Evolutionary conservation across 2,329 filamentous ascomycete genomes (phyloP), one percentile per base, ranked within the genome.

Genomic region (Dactylonectria macrodidyma): DNA sequence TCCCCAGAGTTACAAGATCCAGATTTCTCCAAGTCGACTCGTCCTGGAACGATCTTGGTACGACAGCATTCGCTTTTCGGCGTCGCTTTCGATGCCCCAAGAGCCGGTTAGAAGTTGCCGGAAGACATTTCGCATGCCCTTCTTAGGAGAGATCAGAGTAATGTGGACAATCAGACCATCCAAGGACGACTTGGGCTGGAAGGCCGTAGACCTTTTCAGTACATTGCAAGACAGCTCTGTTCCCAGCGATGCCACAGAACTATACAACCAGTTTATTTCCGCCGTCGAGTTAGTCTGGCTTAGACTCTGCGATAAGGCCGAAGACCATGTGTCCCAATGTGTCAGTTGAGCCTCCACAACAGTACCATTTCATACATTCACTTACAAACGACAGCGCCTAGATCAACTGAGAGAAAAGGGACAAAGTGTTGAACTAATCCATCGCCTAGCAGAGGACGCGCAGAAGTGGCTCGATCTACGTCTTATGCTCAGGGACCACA

Each of bases 401-500:
- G 34, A 41, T 30, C 57, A 59, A 46, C 41, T 50, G 10, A 38
- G 2, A 24, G 26, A 34, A 19, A 24, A 36, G n/a, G 57, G 57
- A 8, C 11, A 14, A 7, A 50, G 57, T n/a, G 10, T 26, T 26
- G 44, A 50, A 3, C n/a, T 59, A 1, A 8, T 50, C 7, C 8
- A 50, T 8, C 22, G 41, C n/a, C 44, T 59, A 1, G 57, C 57
- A 7, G n/a, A 34, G 5, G 57, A 59, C 19, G 57, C 57, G 14
- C 44, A 14, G n/a, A 47, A 38, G 26, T 50, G 41, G 57, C n/a
- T 44, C 9, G 14, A 34, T 9, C n/a, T 50, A 10, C 57, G 57
- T 5, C 2, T 3, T 9, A 22, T 9, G 24, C 30, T 59, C 14
- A 16, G 30, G 0, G 12, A 26, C 5, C 44, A 59, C 11, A 30